phyloP scores from a whole-genome alignment of 495 filamentous ascomycete genomes.

The Annulohypoxylon bovei region DNA sequence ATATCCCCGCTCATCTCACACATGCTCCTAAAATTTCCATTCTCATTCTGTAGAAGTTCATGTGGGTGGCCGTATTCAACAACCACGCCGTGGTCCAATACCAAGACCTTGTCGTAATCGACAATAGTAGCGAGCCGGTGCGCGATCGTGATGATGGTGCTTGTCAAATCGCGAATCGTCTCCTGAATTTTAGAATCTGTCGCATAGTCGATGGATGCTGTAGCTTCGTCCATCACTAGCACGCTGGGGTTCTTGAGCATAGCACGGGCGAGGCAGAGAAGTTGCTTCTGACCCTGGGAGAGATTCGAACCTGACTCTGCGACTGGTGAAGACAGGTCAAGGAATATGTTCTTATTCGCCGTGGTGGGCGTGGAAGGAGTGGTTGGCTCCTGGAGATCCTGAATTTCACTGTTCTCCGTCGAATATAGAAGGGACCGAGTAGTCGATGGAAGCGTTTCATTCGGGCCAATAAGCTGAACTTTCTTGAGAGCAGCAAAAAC shows the following conservation, averaged over 20 bases:
- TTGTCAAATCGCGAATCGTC: constrained; percentile 88
- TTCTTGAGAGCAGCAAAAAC: constrained; percentile 87
- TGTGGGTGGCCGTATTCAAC: constrained; percentile 91
- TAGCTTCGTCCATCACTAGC: constrained; percentile 98
- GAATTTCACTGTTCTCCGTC: constrained; percentile 19
- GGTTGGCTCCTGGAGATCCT: constrained; percentile 32
- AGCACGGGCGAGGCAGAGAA: constrained; percentile 93
- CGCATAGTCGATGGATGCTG: constrained; percentile 95
- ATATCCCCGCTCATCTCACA: constrained; percentile 95
- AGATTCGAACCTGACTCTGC: constrained; percentile 95
- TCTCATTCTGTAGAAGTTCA: constrained; percentile 73
- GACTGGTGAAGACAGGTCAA: constrained; percentile 82
- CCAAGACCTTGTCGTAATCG: constrained; percentile 98
- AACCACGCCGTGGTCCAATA: constrained; percentile 88
- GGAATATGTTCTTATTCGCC: constrained; percentile 93
- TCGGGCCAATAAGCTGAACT: constrained; percentile 85
- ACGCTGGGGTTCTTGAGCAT: constrained; percentile 92
- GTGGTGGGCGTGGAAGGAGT: constrained; percentile 48
- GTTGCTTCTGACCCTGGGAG: constrained; percentile 95
- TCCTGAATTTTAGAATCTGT: constrained; percentile 97
- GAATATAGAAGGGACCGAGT: constrained; percentile 24
- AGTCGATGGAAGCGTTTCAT: constrained; percentile 50
- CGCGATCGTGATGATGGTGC: constrained; percentile 98
- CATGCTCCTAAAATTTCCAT: constrained; percentile 85
- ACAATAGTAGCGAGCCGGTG: constrained; percentile 96